Base-by-base conservation (phyloP, 2,329 filamentous ascomycete genomes). In the Aureobasidium sp. region DNA sequence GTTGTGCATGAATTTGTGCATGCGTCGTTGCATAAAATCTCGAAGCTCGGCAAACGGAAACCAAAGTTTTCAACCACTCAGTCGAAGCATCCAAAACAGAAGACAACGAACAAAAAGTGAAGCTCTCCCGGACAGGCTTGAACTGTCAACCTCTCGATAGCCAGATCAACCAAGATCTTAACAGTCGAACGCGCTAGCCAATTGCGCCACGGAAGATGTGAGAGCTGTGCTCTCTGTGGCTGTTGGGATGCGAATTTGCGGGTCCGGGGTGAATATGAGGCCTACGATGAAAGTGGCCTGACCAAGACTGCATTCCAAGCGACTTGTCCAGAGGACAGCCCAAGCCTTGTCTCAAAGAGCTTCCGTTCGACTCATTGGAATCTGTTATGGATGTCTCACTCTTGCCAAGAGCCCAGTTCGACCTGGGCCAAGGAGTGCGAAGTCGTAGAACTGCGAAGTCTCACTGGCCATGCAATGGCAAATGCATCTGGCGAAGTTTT, bases 101-200 rank as follows among this genome's bases (percentile, higher is more conserved):
- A 29, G 27, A 44, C 36, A 20, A 23, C 10, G 6, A 26, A 13
- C 17, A 48, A 61, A 61, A 61, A 34, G 20, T 1, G 13, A n/a
- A 13, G 32, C 60, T 62, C 60, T 32, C 51, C 42, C 60, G 60
- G n/a, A n/a, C 36, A 50, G 60, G 60, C 60, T 62, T 56, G 60
- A 62, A 62, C 60, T 50, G 36, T n/a, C n/a, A 62, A 62, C 60
- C 60, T 62, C 60, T 62, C 60, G 60, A 62, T 62, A 29, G 36
- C 34, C 15, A 20, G 46, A 51, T 42, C 46, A 32, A 36, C 12
- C 6, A 47, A 26, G 20, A 59, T 34, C 44, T 34, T 62, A 62
- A 62, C 60, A 62, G 60, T 62, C 60, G 60, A 62, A 62, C 60
- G 60, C 60, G 60, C 60, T 57, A 62, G 60, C 60, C 51, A 57